Base-by-base conservation (phyloP, 1,284 basidiomycete species). In the Boletus nobilissimus region DNA sequence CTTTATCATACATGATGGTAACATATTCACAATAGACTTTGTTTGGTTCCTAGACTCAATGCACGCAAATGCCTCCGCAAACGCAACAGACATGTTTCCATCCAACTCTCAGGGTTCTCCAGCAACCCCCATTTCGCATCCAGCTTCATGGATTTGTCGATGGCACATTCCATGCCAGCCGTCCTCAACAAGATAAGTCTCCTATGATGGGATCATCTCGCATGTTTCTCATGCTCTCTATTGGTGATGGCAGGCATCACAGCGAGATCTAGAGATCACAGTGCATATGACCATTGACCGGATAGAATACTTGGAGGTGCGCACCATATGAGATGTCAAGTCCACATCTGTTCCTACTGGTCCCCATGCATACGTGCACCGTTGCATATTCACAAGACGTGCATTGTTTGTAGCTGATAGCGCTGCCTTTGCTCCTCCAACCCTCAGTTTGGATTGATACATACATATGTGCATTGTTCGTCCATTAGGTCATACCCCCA, bases 181-280 rank as follows among this genome's bases (percentile, higher is more conserved):
- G 34, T n/a, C 36, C 9, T n/a, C 13, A 8, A 26, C 39, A 80
- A 80, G 65, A 81, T 5, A 11, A 67, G 77, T 54, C 29, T 26
- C 22, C 24, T 14, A 7, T 57, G n/a, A n/a, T 57, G n/a, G 51
- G n/a, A 57, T 29, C 29, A 57, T 57, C 16, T 57, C 14, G 54
- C 54, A 16, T 29, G 54, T 57, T 57, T n/a, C 54, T 57, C 29
- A 57, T n/a, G 29, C 54, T 57, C 32, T 11, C 19, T 19, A 22
- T 51, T 70, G n/a, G 38, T 5, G 51, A 19, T 26, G 18, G 32
- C 39, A 81, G 80, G 24, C 4, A 9, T 7, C 40, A 14, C 66
- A 75, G 3, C 64, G 16, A 26, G 76, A 80, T 63, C 39, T 80
- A n/a, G 79, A 80, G 51, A 63, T 80, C 9, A 78, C 72, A 8